These are phyloP conservation scores for Besnoitia besnoiti DNA, from an alignment of 169 alveolate genomes.

Conservation along the genomic window DNA sequence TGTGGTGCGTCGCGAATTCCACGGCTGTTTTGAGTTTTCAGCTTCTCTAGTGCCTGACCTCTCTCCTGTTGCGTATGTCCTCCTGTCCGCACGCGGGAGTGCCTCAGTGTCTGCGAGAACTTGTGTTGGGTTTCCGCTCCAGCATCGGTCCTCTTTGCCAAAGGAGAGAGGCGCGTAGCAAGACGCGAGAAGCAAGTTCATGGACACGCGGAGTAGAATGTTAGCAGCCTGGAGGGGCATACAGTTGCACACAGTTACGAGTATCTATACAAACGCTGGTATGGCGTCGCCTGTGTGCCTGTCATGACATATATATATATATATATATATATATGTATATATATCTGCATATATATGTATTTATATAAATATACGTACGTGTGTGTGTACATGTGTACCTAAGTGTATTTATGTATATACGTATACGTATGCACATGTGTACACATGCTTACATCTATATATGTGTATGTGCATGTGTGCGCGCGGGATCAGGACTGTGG, in stretches of 20 bases:
- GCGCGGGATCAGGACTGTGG: not conserved
- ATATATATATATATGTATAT: not conserved
- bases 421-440: not conserved
- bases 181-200: too few relatives aligned
- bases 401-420: not conserved
- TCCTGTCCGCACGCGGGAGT: too few relatives aligned
- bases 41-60: not conserved
- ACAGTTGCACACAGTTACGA: not conserved
- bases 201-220: too few relatives aligned
- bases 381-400: not conserved
- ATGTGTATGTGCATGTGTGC: not conserved
- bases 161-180: too few relatives aligned
- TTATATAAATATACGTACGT: not conserved
- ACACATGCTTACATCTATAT: not conserved
- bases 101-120: too few relatives aligned
- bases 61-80: not conserved
- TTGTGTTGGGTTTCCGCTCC: too few relatives aligned
- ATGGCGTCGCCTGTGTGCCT: too few relatives aligned
- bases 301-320: not conserved
- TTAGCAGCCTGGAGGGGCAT: too few relatives aligned
- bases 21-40: not conserved
- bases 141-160: too few relatives aligned
- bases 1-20: slow-evolving; percentile 38
- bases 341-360: not conserved
- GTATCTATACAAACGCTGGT: not conserved